Evolutionary conservation across 1,284 basidiomycete species (phyloP).

Genomic region (Rhodotorula mucilaginosa): DNA sequence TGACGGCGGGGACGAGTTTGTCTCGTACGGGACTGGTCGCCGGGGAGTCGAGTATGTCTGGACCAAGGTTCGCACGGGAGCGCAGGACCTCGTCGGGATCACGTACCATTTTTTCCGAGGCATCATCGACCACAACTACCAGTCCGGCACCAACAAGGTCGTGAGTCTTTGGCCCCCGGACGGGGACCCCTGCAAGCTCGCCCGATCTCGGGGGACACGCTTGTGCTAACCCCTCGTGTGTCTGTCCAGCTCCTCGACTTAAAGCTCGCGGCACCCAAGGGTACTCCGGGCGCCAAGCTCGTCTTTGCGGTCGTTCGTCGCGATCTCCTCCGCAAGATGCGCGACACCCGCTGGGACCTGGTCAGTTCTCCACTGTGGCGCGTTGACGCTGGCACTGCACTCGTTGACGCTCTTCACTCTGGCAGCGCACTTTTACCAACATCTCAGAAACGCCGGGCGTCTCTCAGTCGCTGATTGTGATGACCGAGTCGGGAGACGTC

Average conservation of each 20-base stretch:
- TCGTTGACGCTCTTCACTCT: background rate
- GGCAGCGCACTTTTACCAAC: slow-evolving; percentile 29
- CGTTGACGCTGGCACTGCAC: background rate
- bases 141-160: slow-evolving; percentile 13
- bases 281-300: slow-evolving; percentile 27
- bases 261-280: slow-evolving; percentile 20
- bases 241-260: slow-evolving; percentile 23
- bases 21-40: slow-evolving; percentile 22
- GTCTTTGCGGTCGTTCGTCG: slow-evolving; percentile 26
- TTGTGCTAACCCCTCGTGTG: background rate
- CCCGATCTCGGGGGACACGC: background rate
- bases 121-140: slow-evolving; percentile 17
- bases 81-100: slow-evolving; percentile 13
- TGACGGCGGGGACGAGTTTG: slow-evolving; percentile 32
- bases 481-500: slow-evolving; percentile 30
- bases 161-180: slow-evolving; percentile 6
- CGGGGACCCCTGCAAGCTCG: background rate
- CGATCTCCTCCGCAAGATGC: slow-evolving; percentile 4
- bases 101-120: slow-evolving; percentile 13
- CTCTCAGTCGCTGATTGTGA: slow-evolving; percentile 16
- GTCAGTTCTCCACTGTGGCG: background rate
- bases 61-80: slow-evolving; percentile 10
- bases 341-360: slow-evolving; percentile 32
- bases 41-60: slow-evolving; percentile 21
- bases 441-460: slow-evolving; percentile 12